Conservation (phyloP, 352 stramenopile species). For the Pythium grandisporangium region DNA sequence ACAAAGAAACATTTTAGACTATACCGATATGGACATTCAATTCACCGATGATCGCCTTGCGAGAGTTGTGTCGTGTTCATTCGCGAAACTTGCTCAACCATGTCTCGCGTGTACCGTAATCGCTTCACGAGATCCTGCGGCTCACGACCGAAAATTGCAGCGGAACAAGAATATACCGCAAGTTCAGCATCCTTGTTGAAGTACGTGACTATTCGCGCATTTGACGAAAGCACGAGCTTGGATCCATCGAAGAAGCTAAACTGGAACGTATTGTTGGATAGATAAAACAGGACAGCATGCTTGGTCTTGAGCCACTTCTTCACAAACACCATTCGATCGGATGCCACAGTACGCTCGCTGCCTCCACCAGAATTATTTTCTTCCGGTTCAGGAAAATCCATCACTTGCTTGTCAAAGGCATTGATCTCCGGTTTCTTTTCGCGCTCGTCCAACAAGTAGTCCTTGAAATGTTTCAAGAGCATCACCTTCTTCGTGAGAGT, state of each 20-base stretch:
- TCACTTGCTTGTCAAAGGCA: constrained; percentile 15
- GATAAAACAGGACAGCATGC: constrained; percentile 96
- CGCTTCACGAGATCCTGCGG: constrained; percentile 65
- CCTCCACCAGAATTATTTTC: too few species aligned
- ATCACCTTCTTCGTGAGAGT: constrained; percentile 97
- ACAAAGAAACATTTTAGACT: too few species aligned
- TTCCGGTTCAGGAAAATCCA: neutral
- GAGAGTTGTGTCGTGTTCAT: constrained; percentile 5
- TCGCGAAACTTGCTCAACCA: constrained; percentile 90
- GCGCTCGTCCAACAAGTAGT: constrained; percentile 91
- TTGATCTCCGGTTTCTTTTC: constrained; percentile 13
- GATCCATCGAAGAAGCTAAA: constrained; percentile 97
- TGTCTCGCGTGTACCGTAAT: constrained; percentile 93
- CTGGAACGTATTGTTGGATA: constrained; percentile 94
- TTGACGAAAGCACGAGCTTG: constrained; percentile 91
- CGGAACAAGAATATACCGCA: constrained; percentile 33
- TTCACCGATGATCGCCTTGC: constrained; percentile 1
- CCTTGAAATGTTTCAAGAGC: constrained; percentile 96
- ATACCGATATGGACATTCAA: too few species aligned
- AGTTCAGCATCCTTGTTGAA: constrained; percentile 70
- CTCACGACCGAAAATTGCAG: constrained; percentile 47
- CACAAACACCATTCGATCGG: constrained; percentile 84
- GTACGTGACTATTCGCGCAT: constrained; percentile 88
- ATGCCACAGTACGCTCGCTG: too few species aligned
- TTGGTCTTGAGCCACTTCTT: constrained; percentile 98